phyloP scores from a whole-genome alignment of 352 stramenopile species.

The Pythium sukuiense region DNA sequence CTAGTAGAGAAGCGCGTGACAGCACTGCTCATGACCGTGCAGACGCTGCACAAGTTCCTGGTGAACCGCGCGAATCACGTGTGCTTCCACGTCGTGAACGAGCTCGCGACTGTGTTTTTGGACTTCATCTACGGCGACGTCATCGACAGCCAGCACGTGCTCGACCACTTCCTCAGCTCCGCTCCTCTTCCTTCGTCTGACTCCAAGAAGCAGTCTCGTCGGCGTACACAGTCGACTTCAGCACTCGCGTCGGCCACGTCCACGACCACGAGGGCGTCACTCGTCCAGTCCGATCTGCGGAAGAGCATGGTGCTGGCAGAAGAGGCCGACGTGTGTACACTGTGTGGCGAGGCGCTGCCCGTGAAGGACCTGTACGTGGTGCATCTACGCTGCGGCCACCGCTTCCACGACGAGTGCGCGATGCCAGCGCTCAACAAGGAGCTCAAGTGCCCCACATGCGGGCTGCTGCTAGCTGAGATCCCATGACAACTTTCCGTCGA shows the following conservation, averaged over 20 bases:
- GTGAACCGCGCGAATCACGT: constrained; percentile 41
- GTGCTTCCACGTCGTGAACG: constrained; percentile 31
- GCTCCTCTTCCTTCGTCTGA: background rate
- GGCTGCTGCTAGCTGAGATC: constrained; percentile 15
- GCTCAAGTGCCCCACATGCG: constrained; percentile 55
- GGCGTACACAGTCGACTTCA: constrained; percentile 10
- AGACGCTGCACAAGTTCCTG: constrained; percentile 40
- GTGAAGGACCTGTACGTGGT: constrained; percentile 34
- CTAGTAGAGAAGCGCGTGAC: constrained; percentile 35
- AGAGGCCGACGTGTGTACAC: constrained; percentile 1
- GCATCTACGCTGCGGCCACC: constrained; percentile 53
- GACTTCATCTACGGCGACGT: constrained; percentile 35
- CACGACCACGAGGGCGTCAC: background rate
- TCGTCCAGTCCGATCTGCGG: background rate
- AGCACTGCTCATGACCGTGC: constrained; percentile 38
- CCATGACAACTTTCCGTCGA: background rate
- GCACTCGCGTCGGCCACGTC: background rate
- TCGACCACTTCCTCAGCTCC: constrained; percentile 12
- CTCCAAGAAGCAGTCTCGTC: background rate
- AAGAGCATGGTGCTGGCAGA: background rate
- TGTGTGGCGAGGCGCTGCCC: constrained; percentile 18
- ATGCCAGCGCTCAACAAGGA: constrained; percentile 56
- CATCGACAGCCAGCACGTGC: constrained; percentile 11
- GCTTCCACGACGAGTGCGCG: constrained; percentile 74
- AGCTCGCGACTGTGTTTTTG: constrained; percentile 31